Evolutionary conservation across 2,329 filamentous ascomycete genomes (phyloP), one percentile per base, ranked within the genome.

Genomic region (Fusarium anguioides): DNA sequence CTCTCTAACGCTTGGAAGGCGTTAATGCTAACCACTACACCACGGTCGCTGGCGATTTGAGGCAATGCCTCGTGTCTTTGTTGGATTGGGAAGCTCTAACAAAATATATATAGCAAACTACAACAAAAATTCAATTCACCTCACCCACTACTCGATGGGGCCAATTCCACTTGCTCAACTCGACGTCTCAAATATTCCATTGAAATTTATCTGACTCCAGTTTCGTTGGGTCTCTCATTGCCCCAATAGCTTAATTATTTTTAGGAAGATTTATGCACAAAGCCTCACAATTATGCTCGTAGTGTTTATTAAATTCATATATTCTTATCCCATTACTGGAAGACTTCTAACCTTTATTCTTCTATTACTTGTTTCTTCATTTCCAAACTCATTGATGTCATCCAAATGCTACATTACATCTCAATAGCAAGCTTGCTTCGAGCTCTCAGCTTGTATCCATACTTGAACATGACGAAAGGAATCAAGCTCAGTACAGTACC

Each of bases 391-490:
- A n/a, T 17, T 18, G 11, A n/a, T n/a, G n/a, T n/a, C n/a, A n/a
- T n/a, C n/a, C 33, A 14, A 12, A 15, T 20, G 8, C 5, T 7
- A 2, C 14, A 26, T 64, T 37, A 69, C 53, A 69, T 66, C 52
- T 66, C 66, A 31, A 56, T 66, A 4, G 67, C 62, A n/a, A 69
- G 44, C 63, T 69, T 69, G 26, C 67, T 69, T 3, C 66, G 67
- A 61, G 67, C 67, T 31, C 67, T 50, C 4, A 69, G 46, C 37
- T 69, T 60, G 5, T 67, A 44, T 20, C 67, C 67, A 6, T 56
- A 69, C 44, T 69, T 69, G 35, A 69, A 69, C 67, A 69, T 69
- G 14, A 69, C 51, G 14, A 69, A 69, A 6, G 67, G 67, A 47
- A 69, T 69, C 48, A 69, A 44, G 36, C 66, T 69, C 36, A 69